A percentile compares a stretch with the other conserved stretches of the same genome.
phyloP scores from a whole-genome alignment of 2,329 filamentous ascomycete species.

The Aspergillus flavus region DNA sequence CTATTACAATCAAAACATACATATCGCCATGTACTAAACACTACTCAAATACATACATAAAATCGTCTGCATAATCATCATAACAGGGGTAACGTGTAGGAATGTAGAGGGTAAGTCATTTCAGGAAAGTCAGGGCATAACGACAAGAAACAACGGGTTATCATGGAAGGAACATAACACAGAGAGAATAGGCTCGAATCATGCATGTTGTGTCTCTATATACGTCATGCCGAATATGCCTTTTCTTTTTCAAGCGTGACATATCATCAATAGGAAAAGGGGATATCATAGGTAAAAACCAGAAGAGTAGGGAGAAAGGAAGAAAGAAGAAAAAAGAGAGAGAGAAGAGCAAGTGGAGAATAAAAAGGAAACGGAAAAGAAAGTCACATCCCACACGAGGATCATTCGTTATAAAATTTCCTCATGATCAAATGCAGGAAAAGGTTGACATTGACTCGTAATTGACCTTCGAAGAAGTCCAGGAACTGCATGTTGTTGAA shows the following conservation, averaged over 20 bases:
- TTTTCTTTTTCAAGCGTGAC: constrained; percentile 14
- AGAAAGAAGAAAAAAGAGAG: constrained; percentile 5
- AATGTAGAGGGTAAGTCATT: constrained; percentile 4
- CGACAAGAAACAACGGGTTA: constrained; percentile 2
- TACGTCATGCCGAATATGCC: constrained; percentile 10
- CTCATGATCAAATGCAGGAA: constrained; percentile 96
- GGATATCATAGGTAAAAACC: constrained; percentile 11
- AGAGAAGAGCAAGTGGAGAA: constrained; percentile 16
- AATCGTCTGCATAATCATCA: constrained; percentile 25
- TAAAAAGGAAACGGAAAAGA: constrained; percentile 7
- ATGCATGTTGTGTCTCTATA: background rate
- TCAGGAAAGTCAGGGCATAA: background rate
- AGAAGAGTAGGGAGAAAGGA: constrained; percentile 15
- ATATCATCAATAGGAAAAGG: constrained; percentile 13
- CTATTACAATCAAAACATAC: background rate
- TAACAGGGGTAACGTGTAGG: constrained; percentile 13
- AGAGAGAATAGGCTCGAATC: background rate
- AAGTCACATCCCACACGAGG: constrained; percentile 11
- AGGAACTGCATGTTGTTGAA: constrained; percentile 97
- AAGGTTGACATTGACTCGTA: constrained; percentile 93
- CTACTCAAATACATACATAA: constrained; percentile 25
- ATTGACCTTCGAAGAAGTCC: constrained; percentile 83
- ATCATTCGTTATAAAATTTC: constrained; percentile 79
- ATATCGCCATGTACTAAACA: constrained; percentile 15
- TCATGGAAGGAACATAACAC: background rate